Conservation (phyloP, 352 stramenopile genomes). For the Globisporangium iwayamae region DNA sequence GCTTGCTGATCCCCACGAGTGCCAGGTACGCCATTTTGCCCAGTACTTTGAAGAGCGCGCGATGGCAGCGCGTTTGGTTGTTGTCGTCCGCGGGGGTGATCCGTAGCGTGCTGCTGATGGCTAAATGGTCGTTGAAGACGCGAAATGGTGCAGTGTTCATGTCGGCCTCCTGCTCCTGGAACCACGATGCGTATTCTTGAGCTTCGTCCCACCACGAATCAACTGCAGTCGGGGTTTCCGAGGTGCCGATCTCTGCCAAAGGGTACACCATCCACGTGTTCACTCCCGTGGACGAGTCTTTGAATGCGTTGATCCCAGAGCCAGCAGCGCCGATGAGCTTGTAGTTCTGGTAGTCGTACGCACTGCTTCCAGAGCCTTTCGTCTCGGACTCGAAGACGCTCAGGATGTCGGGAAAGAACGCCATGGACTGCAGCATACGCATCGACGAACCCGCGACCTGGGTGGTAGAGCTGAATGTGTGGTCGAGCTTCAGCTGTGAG, state of each 20-base stretch:
- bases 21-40: conserved; percentile 34
- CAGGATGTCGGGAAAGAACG: conserved; percentile 32
- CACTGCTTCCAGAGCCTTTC: neutral
- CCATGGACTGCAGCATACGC: conserved; percentile 37
- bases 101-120: conserved; percentile 12
- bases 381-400: conserved; percentile 22
- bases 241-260: conserved; percentile 20
- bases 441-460: conserved; percentile 33
- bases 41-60: conserved; percentile 43
- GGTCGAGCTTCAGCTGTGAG: conserved; percentile 33
- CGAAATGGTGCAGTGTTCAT: conserved; percentile 23
- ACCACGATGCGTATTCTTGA: conserved; percentile 26
- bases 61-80: conserved; percentile 29
- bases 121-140: conserved; percentile 24
- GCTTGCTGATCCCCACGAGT: conserved; percentile 30
- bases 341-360: conserved; percentile 30
- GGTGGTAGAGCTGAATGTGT: conserved; percentile 12
- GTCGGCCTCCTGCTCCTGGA: conserved; percentile 23
- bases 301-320: conserved; percentile 34
- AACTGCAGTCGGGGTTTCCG: neutral
- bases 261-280: conserved; percentile 29
- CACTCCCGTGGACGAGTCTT: conserved; percentile 25
- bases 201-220: conserved; percentile 37
- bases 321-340: conserved; percentile 32
- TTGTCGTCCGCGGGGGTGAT: conserved; percentile 21